Base-by-base conservation (phyloP, 768 basidiomycete species). In the Russula olivacea region DNA sequence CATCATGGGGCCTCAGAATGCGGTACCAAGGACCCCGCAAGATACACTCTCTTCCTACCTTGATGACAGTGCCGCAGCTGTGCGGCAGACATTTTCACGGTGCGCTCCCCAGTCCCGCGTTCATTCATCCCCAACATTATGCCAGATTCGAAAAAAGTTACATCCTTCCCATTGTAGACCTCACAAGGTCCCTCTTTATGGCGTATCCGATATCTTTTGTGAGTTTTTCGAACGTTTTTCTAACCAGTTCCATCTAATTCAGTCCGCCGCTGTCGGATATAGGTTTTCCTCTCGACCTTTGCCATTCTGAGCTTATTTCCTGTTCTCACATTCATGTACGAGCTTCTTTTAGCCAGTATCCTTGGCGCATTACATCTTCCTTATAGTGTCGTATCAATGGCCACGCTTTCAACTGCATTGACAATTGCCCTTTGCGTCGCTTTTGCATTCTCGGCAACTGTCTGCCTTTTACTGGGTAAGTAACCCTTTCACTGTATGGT, bases 281-380 rank as follows among this genome's bases (percentile, higher is more conserved):
- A 65, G 64, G 43, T 55, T 12, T 66, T 68, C 58, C 28, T 53
- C 38, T 55, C 50, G 15, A 55, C 53, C 15, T 60, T 68, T 56
- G 25, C 50, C 48, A 28, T 58, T 28, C 50, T 68, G 52, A 55
- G 60, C 57, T 51, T 68, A 45, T 57, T 66, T 25, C 66, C 66
- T 19, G 19, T 68, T 21, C 60, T 68, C 41, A 34, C 66, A 32
- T 68, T 62, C 61, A 25, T 68, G 66, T 68, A 59, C 38, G 64
- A 9, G 11, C 21, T 17, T 30, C 30, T 28, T 47, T 43, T 25
- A n/a, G 2, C 41, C 32, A 1, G n/a, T 4, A 1, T 32, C 19
- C 23, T 21, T 30, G 8, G 23, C 19, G 34, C 10, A 17, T 43
- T 25, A n/a, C 14, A 8, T 28, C 49, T 10, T 19, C n/a, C 9